Base-by-base conservation (phyloP, 2,329 filamentous ascomycete species). In the Paecilomyces niveus region DNA sequence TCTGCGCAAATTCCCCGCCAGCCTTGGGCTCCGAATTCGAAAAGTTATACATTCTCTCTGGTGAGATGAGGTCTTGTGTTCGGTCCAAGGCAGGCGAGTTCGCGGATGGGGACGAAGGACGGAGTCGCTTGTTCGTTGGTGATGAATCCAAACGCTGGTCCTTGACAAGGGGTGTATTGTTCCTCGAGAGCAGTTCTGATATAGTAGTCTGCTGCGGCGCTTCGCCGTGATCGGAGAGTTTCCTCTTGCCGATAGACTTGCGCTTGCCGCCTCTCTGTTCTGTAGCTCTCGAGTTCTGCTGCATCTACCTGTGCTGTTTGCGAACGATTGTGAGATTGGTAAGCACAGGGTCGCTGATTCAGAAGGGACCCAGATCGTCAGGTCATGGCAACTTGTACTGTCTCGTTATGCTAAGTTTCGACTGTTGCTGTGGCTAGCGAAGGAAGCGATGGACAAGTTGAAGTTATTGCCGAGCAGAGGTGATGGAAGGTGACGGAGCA, bases 21-120 rank as follows among this genome's bases (percentile, higher is more conserved):
- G 72, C 70, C 53, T 73, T 72, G 49, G 72, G 59, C 50, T 70
- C 70, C 64, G 65, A 74, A 59, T 67, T 74, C 57, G 74, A 70
- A 69, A 83, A 83, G 60, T 73, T 79, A 66, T 84, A 83, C 82
- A 84, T 85, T 62, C 77, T 80, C 61, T 77, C 75, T 70, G 68
- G 68, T 59, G 65, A 72, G 53, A 60, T 61, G 18, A 63, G 54
- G 13, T 55, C 59, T 39, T 59, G 57, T 26, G 64, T 53, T 51
- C 62, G 54, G 51, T 58, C 39, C 39, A 45, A 45, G 39, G 39
- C 39, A n/a, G 39, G 39, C 39, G 39, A 59, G 45, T 57, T 61
- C 15, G 70, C 62, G 11, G 68, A 63, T 32, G 68, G 61, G 45
- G 65, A 64, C 35, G 72, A 72, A 54, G 69, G 59, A 59, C 72